Base-by-base conservation (phyloP, 257 asterid species). In the Eucommia ulmoides region DNA sequence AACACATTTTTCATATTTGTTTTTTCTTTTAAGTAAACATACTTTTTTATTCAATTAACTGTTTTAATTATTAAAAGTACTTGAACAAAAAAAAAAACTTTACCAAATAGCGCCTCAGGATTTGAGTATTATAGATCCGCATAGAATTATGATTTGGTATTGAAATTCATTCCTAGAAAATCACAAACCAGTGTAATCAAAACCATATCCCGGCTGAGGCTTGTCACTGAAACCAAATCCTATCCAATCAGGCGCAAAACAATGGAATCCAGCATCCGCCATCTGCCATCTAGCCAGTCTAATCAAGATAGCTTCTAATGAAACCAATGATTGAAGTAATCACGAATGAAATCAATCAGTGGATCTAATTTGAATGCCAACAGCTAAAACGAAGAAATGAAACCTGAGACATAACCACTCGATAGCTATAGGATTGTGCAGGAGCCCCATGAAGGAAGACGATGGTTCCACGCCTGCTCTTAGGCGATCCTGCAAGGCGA, bases 371-470 rank as follows among this genome's bases (percentile, higher is more conserved):
- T 35, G 44, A 35, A 35, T 35, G 9, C 3, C n/a, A 23, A 52
- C 49, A 49, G 55, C 23, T 59, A 38, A 29, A 61, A 54, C 47
- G 49, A 67, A 52, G 20, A 10, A 35, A 59, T 23, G 51, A 60
- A 47, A 88, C 97, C 97, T 84, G 88, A 64, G 98, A 74, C 93
- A 89, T 85, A 54, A 89, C 96, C 60, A 76, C 87, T 41, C 98
- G 82, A 64, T 89, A 89, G 71, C 98, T 85, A 70, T 68, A 89
- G 21, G 94, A 89, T 60, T 89, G 98, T 20, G 98, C 74, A 59
- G 98, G 98, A 67, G 98, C 96, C 35, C 98, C 98, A 60, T 89
- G 96, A 72, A 89, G 93, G 72, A 76, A 89, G 25, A 89, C 69
- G 60, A 89, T 59, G 22, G 96, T 85, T 53, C 94, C 94, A 41